Percentiles rank a stretch among this genome's conserved stretches.
phyloP scores from a whole-genome alignment of 2,329 filamentous ascomycete genomes.

The Beauveria bassiana region DNA sequence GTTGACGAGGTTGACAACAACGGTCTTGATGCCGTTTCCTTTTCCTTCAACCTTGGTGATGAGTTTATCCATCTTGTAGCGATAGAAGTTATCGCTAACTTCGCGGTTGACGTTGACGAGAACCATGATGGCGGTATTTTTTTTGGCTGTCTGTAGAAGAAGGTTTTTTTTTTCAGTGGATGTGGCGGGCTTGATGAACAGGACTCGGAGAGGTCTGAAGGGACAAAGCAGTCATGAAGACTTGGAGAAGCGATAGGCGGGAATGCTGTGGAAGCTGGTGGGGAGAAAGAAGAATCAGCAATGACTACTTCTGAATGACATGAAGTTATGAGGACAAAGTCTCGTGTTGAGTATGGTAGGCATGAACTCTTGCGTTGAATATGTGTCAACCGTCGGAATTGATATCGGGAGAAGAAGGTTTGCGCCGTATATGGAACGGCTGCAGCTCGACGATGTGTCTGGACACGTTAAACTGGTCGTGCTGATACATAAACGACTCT shows the following conservation, averaged over 20 bases:
- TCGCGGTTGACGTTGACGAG: constrained; percentile 98
- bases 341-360: constrained; percentile 44
- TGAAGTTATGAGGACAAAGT: constrained; percentile 42
- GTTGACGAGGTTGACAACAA: constrained; percentile 93
- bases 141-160: background rate
- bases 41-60: constrained; percentile 99
- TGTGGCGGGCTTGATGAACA: constrained; percentile 3
- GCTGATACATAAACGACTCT: constrained; percentile 84
- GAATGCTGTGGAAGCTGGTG: constrained; percentile 1
- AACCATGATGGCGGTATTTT: constrained; percentile 68
- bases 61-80: constrained; percentile 99
- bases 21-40: constrained; percentile 98
- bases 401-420: constrained; percentile 83
- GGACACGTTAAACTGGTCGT: constrained; percentile 83
- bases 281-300: constrained; percentile 38
- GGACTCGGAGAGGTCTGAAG: constrained; percentile 12
- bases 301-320: constrained; percentile 47
- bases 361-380: constrained; percentile 44
- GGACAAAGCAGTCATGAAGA: constrained; percentile 10
- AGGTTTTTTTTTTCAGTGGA: constrained; percentile 1
- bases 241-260: background rate
- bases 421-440: constrained; percentile 92
- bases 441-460: constrained; percentile 95
- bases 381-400: constrained; percentile 81
- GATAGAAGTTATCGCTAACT: constrained; percentile 98